These are phyloP conservation scores for Kwoniella sp. DNA, from an alignment of 768 basidiomycete species.

Conservation along the genomic window DNA sequence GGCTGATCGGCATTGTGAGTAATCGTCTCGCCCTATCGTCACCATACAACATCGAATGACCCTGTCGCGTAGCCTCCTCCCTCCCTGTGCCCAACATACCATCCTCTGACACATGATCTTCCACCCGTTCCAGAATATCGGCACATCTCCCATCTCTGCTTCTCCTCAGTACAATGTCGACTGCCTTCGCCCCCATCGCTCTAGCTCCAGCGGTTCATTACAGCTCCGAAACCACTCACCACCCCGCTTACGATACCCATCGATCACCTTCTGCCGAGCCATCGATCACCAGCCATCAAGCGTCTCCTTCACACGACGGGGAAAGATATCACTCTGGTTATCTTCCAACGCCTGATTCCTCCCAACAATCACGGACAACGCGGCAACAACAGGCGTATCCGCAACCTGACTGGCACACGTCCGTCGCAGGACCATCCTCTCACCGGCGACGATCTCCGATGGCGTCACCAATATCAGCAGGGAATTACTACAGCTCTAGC, in stretches of 20 bases:
- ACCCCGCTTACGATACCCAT: constrained; percentile 1
- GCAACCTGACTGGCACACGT: constrained; percentile 21
- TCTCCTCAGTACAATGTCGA: constrained; percentile 17
- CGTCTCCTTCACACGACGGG: background rate
- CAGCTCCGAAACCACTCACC: background rate
- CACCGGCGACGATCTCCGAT: constrained; percentile 14
- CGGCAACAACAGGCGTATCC: background rate
- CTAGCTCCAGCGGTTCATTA: constrained; percentile 20
- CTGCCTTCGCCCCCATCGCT: constrained; percentile 20
- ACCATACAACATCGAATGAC: no score
- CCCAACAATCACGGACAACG: background rate
- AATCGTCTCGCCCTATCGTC: no score
- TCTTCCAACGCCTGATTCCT: background rate
- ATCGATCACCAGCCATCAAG: background rate
- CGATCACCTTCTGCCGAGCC: background rate
- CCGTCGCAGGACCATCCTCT: constrained; percentile 18
- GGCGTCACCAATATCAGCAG: background rate
- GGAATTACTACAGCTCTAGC: background rate
- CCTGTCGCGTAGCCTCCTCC: no score
- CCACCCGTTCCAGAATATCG: background rate
- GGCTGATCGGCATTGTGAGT: background rate
- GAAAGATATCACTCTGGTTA: background rate
- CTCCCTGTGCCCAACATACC: no score
- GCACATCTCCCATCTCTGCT: no score
- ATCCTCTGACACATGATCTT: no score